phyloP scores from a whole-genome alignment of 495 filamentous ascomycete genomes.

The Pseudotulostoma volvatum region DNA sequence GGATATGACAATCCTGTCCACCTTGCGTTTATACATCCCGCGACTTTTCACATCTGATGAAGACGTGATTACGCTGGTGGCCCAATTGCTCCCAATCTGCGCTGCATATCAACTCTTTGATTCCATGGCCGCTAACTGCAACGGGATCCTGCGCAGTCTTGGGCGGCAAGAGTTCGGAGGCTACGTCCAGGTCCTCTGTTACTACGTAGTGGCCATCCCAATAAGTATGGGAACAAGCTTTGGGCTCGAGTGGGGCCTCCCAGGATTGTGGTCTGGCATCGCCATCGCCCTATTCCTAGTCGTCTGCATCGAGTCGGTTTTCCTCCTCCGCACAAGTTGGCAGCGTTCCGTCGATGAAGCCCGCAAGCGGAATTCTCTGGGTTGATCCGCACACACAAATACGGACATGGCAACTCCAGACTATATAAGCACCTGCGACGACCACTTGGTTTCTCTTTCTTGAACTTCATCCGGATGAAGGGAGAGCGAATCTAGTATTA shows the following conservation, averaged over 20 bases:
- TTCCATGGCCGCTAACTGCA: slow-evolving; percentile 56
- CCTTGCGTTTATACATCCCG: slow-evolving; percentile 51
- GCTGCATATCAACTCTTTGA: slow-evolving; percentile 85
- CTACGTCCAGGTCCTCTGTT: slow-evolving; percentile 68
- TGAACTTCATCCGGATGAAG: no score
- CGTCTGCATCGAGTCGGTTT: slow-evolving; percentile 45
- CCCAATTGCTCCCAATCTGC: slow-evolving; percentile 55
- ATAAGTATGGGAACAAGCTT: slow-evolving; percentile 66
- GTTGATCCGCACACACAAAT: slow-evolving; percentile 27
- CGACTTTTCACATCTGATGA: slow-evolving; percentile 63
- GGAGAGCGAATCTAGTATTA: no score
- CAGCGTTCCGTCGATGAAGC: slow-evolving; percentile 60
- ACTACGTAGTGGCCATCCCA: slow-evolving; percentile 75
- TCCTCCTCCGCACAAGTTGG: slow-evolving; percentile 53
- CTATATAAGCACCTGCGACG: no score
- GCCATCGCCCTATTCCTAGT: slow-evolving; percentile 53
- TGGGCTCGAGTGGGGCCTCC: slow-evolving; percentile 50
- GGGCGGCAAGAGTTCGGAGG: slow-evolving; percentile 79
- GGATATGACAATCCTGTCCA: slow-evolving; percentile 51
- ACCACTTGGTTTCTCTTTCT: no score
- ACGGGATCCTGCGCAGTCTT: slow-evolving; percentile 69
- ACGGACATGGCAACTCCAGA: no score
- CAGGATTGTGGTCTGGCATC: slow-evolving; percentile 71
- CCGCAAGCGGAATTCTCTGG: slow-evolving; percentile 43
- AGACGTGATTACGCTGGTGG: slow-evolving; percentile 63